Evolutionary conservation across 2,329 filamentous ascomycete species (phyloP), one percentile per base, ranked within the genome.

Genomic region (Penicillium corylophilum): DNA sequence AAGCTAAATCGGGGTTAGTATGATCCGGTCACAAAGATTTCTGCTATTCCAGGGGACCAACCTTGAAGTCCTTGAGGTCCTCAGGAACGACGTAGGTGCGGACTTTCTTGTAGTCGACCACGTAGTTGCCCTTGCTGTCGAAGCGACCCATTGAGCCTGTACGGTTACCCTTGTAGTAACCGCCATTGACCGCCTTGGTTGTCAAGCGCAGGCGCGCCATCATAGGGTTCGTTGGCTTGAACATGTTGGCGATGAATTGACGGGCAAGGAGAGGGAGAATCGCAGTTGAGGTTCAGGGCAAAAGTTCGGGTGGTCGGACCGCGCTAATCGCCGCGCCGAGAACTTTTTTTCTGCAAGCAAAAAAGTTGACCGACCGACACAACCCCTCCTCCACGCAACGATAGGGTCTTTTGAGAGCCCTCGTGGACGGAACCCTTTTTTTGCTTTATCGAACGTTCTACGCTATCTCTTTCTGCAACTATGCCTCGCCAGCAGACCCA

Each of bases 151-250:
- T 91, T 38, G 88, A 85, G 1, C 94, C 94, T 1, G 90, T 87
- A 42, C 92, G 82, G 65, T 88, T 96, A 70, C 94, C 94, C 81
- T 97, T 97, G 84, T 99, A 99, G 83, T 87, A 99, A 62, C 92
- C 93, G 69, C 90, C 90, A 71, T 88, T 89, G 70, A 93, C 87
- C 74, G 94, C 87, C 77, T 99, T 99, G 62, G 93, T 95, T 12
- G 90, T 96, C 67, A 99, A 83, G 68, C 93, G 90, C 73, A 90
- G 82, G 51, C 83, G 82, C 70, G 84, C 79, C 63, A 82, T 80
- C 65, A 95, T 85, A 29, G 72, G 67, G 48, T 70, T 63, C 35
- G 75, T 71, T 31, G 75, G 72, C 59, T 73, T 75, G 55, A 77
- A 72, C 71, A 75, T 74, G 39, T 54, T 67, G 54, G 43, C 42